Base-by-base conservation (phyloP, 495 filamentous ascomycete species). In the Poronia punctata region DNA sequence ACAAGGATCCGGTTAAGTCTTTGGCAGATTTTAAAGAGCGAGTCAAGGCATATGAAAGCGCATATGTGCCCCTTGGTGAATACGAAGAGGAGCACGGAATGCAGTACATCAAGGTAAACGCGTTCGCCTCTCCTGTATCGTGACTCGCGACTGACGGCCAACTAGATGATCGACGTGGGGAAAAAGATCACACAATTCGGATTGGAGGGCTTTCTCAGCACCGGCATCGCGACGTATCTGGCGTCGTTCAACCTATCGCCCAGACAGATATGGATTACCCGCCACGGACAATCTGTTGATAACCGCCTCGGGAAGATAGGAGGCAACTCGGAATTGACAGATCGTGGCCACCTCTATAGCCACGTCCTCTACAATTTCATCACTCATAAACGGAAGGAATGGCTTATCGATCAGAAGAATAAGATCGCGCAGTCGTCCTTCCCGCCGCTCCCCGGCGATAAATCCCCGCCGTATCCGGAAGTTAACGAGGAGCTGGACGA, bases 211-310 rank as follows among this genome's bases (percentile, higher is more conserved):
- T 98, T 98, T 61, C 73, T 98, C 17, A 84, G 86, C 30, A 83
- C 83, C 18, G 86, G 93, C 40, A 87, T 90, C 28, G 85, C 87
- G 12, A 92, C 89, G 46, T 98, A 96, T 52, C 71, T 97, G 2
- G 78, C 90, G 5, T 96, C 94, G 41, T 98, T 98, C 71, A 96
- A 97, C 48, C 72, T 98, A 12, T 86, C 92, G 0, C 88, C 92
- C 0, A 73, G 92, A 20, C 89, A 95, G 57, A 96, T 98, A 39
- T 98, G 92, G 92, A 90, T 98, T 56, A 98, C 92, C 0, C 73
- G 92, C 18, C 92, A 98, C 52, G 90, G 92, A 22, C 81, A 89
- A 62, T 90, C 83, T 37, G 19, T 70, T 33, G 89, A 96, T 51
- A 93, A 96, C 57, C 66, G 80, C 41, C 61, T 72, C 0, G 83